phyloP scores from a whole-genome alignment of 2,329 filamentous ascomycete genomes.

The Sclerotinia subarctica region DNA sequence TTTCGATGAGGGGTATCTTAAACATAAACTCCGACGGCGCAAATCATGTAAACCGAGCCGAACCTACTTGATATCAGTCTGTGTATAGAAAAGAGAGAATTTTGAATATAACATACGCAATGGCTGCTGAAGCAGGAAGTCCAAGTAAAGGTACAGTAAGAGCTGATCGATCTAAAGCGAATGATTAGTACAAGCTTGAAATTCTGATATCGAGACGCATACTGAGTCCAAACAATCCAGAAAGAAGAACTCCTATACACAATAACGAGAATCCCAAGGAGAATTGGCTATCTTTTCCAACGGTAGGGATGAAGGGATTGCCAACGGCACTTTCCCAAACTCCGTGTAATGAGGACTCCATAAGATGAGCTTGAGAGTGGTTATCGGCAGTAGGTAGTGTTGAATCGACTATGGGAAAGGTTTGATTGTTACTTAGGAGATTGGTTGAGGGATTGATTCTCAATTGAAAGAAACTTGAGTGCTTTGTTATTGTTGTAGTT shows the following conservation, averaged over 20 bases:
- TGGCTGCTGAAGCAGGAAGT: conserved; percentile 79
- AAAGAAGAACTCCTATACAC: conserved; percentile 66
- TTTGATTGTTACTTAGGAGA: neutral
- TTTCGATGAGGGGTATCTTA: conserved; percentile 42
- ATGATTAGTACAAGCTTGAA: conserved; percentile 22
- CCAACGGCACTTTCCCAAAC: conserved; percentile 91
- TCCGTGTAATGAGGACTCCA: conserved; percentile 80
- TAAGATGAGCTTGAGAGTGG: conserved; percentile 55
- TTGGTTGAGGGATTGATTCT: conserved; percentile 8
- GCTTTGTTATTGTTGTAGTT: neutral
- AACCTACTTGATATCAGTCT: conserved; percentile 54
- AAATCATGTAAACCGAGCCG: conserved; percentile 97
- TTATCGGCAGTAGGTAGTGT: neutral
- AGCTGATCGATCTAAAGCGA: conserved; percentile 69
- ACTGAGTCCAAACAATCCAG: conserved; percentile 85
- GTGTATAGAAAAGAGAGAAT: neutral
- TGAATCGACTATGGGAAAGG: neutral
- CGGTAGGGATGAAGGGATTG: conserved; percentile 75
- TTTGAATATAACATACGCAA: conserved; percentile 66
- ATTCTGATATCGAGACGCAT: conserved; percentile 38
- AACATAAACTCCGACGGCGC: conserved; percentile 97
- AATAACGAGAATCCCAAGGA: conserved; percentile 74
- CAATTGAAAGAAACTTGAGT: neutral
- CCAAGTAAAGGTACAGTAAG: conserved; percentile 74
- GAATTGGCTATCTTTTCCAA: conserved; percentile 84